A percentile compares a stretch with the other conserved stretches of the same genome.
phyloP scores from a whole-genome alignment of 768 basidiomycete genomes.

The Collybiopsis confluens region DNA sequence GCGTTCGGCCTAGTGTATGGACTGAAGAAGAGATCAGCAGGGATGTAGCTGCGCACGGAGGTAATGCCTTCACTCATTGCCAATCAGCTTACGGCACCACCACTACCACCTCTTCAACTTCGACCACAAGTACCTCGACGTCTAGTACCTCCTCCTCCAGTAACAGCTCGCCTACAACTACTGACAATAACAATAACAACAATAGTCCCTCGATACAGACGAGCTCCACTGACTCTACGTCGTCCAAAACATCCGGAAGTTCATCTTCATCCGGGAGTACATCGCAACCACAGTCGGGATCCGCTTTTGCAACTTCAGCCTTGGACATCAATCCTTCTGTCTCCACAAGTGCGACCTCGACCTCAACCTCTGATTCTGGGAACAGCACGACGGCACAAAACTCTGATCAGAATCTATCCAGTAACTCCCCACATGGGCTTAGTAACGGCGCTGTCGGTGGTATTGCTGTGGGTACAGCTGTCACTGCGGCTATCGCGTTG shows the following conservation, averaged over 20 bases:
- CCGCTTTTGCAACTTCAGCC: too few relatives aligned
- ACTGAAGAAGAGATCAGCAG: slow-evolving; percentile 14
- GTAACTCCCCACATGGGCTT: neutral
- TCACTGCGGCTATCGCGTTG: neutral
- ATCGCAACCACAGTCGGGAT: too few relatives aligned
- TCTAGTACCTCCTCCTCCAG: neutral
- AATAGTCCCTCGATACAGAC: too few relatives aligned
- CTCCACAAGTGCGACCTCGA: too few relatives aligned
- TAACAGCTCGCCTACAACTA: too few relatives aligned
- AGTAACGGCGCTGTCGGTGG: slow-evolving; percentile 11
- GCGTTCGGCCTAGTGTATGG: slow-evolving; percentile 12
- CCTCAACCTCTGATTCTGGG: too few relatives aligned
- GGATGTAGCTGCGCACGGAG: slow-evolving; percentile 16
- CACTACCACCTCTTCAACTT: neutral
- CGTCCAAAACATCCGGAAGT: too few relatives aligned
- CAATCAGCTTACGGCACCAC: slow-evolving; percentile 1
- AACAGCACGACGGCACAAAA: too few relatives aligned
- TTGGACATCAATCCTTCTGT: too few relatives aligned
- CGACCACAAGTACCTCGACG: neutral
- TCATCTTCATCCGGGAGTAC: too few relatives aligned
- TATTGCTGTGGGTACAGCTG: slow-evolving; percentile 12
- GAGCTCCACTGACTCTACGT: too few relatives aligned
- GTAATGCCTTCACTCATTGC: slow-evolving; percentile 26
- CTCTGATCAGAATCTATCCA: neutral
- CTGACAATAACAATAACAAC: too few relatives aligned